Conservation (phyloP, 2,329 filamentous ascomycete species). For the Paraphoma sp. region DNA sequence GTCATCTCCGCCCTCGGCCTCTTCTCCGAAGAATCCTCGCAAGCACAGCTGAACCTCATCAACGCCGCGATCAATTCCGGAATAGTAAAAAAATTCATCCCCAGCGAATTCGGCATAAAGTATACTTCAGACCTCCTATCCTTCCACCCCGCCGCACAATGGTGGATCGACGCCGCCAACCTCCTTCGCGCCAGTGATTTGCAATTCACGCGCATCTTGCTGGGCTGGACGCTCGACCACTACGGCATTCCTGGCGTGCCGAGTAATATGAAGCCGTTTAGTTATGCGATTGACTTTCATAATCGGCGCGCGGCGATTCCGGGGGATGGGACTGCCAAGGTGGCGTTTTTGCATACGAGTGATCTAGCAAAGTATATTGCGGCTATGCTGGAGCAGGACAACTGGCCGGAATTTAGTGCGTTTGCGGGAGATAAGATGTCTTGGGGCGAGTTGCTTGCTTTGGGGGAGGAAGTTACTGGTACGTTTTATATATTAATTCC, state of each 20-base stretch:
- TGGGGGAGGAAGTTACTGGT: constrained; percentile 53
- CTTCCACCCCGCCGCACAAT: constrained; percentile 11
- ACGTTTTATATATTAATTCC: background rate
- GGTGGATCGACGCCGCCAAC: constrained; percentile 17
- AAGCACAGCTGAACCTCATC: constrained; percentile 23
- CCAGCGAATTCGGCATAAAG: constrained; percentile 22
- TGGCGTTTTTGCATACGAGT: constrained; percentile 16
- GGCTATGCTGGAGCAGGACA: constrained; percentile 9
- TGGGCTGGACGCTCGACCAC: constrained; percentile 39
- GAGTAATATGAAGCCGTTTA: constrained; percentile 22
- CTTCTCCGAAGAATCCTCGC: constrained; percentile 6
- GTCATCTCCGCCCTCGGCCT: constrained; percentile 22
- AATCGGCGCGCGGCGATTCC: constrained; percentile 18
- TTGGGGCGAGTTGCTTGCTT: constrained; percentile 53
- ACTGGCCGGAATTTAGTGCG: constrained; percentile 45
- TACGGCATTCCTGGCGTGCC: constrained; percentile 30
- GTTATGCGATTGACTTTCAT: constrained; percentile 23
- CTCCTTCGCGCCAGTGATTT: constrained; percentile 22
- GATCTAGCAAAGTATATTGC: constrained; percentile 26
- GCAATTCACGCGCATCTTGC: constrained; percentile 31
- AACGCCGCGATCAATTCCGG: constrained; percentile 15
- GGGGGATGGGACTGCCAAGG: constrained; percentile 13
- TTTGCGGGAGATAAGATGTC: constrained; percentile 53
- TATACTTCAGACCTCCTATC: constrained; percentile 4
- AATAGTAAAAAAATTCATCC: constrained; percentile 19